Evolutionary conservation across 108 stramenopile species (phyloP), one percentile per base, ranked within the genome.

Genomic region (Aurantiochytrium sp.): DNA sequence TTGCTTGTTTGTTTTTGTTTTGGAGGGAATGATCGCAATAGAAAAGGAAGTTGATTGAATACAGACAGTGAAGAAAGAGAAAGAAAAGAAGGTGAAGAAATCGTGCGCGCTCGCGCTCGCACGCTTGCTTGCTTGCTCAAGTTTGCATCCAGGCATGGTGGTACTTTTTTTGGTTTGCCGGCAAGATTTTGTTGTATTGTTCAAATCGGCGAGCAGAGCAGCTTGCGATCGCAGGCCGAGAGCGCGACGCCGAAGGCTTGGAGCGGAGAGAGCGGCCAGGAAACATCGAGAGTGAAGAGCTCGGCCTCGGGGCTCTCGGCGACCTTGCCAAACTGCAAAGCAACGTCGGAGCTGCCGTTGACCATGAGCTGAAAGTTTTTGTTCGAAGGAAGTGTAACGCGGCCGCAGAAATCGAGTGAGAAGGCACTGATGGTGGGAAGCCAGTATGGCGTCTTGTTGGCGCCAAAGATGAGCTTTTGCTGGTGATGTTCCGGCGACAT

Each of bases 311-410:
- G 23, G 28, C 23, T 83, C 76, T 90, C 88, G 21, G 90, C 94
- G 42, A 94, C 93, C 44, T 94, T 71, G 23, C 94, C 94, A 69
- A 95, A 95, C 72, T 95, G 94, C 72, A 95, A 73, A n/a, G 94
- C 88, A 12, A 95, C 94, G 21, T 45, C n/a, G 21, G 58, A 16
- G 8, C 88, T 91, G 0, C 91, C 93, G 94, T 43, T 95, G 90
- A 29, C 93, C 92, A 95, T 91, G 59, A 97, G 95, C 92, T 97
- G 97, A 88, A 97, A 97, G 92, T 97, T 97, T 87, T 97, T 97
- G 28, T 96, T 96, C 19, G 94, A 94, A 19, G 96, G 96, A 95
- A 96, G 94, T 5, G 96, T 96, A 0, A 96, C 96, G 29, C 95
- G 72, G 0, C 96, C 96, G 91, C 96, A 96, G 95, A 97, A 97